Evolutionary conservation across 106 monocot species (phyloP), one percentile per base, ranked within the genome.

Genomic region (Ottelia alismoides): DNA sequence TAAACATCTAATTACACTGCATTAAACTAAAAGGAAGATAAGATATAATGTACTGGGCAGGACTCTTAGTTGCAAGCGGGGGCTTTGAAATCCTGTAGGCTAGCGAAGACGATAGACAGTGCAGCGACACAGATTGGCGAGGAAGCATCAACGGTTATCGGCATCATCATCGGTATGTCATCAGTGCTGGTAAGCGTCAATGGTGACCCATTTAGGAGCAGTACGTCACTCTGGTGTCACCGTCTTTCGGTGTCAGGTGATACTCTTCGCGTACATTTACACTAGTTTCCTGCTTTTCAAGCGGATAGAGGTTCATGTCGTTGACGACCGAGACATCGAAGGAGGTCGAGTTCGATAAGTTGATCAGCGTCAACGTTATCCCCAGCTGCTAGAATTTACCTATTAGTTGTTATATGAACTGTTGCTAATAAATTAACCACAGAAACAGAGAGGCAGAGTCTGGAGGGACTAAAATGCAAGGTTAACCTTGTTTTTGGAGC

Each of bases 401-500:
- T n/a, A n/a, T n/a, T n/a, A n/a, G n/a, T n/a, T n/a, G n/a, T n/a
- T n/a, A n/a, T n/a, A n/a, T n/a, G n/a, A n/a, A n/a, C n/a, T n/a
- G n/a, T n/a, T n/a, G n/a, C n/a, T n/a, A n/a, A n/a, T n/a, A n/a
- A n/a, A n/a, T n/a, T n/a, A n/a, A n/a, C n/a, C n/a, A n/a, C n/a
- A n/a, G n/a, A n/a, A n/a, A n/a, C n/a, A 43, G 40, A 43, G 16
- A 43, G 6, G 10, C 16, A 43, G 16, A 7, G 16, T 16, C 16
- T 16, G 16, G 40, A 43, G 16, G 16, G 40, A 7, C 10, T 7
- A 6, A 43, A 16, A 43, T 43, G 6, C 40, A 43, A 43, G 40
- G 16, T 40, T 63, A 27, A 81, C 80, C 65, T 63, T 74, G 31
- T 61, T 31, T 49, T 92, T 92, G 12, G 70, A 45, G 55, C 92